Base-by-base conservation (phyloP, 106 monocot species). In the Phalaenopsis aphrodite region DNA sequence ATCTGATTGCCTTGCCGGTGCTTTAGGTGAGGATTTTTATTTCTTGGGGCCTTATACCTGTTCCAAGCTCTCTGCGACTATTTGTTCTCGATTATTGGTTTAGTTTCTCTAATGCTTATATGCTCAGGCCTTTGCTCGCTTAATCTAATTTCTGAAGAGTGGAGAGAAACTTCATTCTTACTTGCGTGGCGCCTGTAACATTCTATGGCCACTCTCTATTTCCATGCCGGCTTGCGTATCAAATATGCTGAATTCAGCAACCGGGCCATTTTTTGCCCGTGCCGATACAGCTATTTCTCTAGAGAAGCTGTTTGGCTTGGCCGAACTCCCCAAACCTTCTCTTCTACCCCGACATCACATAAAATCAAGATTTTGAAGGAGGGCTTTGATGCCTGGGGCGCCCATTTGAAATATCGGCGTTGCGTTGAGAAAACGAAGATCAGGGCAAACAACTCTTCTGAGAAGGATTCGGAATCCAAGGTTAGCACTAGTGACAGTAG, bases 401-500 rank as follows among this genome's bases (percentile, higher is more conserved):
- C 52, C 7, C 12, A 84, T 23, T 45, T 84, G 46, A 79, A 37
- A 23, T 68, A 72, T 19, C 56, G 71, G 21, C 72, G 81, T 39
- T 69, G 83, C 56, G 23, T 39, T 37, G 80, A 68, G 72, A 23
- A 42, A 77, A 56, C 61, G 18, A 79, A 80, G 57, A 41, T 87
- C 68, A 75, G 79, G 4, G 84, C 84, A 18, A 84, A 86, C 58
- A 79, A 82, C 42, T 85, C 89, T 3, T 81, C 86, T 78, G 89
- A 91, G 82, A 84, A 84, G 61, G 91, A 85, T 37, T 46, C 48
- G 8, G 86, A 86, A 12, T 79, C 87, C 18, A 81, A 71, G 48
- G 43, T 71, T 15, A 55, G 72, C 21, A 39, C 73, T 37, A 49
- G 76, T 3, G 80, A 87, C 19, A 80, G 16, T 8, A 57, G 75